These are phyloP conservation scores for Pseudocercospora fuligena DNA, from an alignment of 2,329 filamentous ascomycete species.

Conservation along the genomic window DNA sequence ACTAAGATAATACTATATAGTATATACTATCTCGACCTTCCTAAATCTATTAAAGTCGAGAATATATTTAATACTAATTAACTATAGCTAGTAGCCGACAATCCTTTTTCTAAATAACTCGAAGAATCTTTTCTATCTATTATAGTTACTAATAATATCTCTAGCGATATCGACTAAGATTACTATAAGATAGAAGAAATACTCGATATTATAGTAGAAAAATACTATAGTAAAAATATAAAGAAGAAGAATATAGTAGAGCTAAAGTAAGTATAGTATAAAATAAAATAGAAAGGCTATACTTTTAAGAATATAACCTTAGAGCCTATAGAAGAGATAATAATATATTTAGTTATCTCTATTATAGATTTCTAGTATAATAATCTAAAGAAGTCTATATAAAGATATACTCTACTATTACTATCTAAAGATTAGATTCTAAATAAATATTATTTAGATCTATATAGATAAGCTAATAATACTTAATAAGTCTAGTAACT, in stretches of 20 bases:
- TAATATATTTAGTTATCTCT: too few species aligned
- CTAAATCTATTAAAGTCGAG: background rate
- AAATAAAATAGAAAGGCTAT: background rate
- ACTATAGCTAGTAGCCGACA: background rate
- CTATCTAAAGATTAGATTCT: too few species aligned
- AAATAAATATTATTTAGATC: too few species aligned
- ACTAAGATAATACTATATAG: background rate
- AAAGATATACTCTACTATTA: too few species aligned
- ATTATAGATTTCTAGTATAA: too few species aligned
- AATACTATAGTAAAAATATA: background rate
- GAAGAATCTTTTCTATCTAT: background rate
- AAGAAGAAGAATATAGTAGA: background rate
- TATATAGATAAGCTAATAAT: too few species aligned
- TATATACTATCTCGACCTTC: background rate
- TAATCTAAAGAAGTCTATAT: too few species aligned
- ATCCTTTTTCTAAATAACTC: background rate
- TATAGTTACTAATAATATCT: background rate
- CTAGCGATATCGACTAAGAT: background rate
- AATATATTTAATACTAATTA: conserved; percentile 8
- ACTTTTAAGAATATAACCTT: too few species aligned
- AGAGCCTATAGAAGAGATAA: too few species aligned
- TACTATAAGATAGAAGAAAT: background rate
- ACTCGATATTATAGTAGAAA: background rate
- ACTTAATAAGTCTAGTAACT: too few species aligned
- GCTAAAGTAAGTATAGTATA: background rate